Percentiles rank a stretch among this genome's conserved stretches.
Evolutionary conservation across 1,139 yeast genomes (phyloP).

Genomic region (Saccharomyces pastorianus): DNA sequence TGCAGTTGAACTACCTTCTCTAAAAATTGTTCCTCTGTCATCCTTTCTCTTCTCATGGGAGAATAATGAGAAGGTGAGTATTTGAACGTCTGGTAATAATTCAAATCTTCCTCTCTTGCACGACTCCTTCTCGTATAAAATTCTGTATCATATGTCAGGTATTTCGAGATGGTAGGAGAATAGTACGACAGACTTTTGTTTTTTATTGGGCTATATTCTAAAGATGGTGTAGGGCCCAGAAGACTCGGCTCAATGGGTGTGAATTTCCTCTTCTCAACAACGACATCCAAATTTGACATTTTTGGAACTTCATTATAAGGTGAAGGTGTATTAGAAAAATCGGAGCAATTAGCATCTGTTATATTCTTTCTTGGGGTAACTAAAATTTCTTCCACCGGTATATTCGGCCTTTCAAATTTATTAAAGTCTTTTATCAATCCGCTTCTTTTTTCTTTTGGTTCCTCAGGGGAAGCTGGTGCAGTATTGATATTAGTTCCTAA

Average conservation of each 20-base stretch:
- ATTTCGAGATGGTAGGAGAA: slow-evolving; percentile 28
- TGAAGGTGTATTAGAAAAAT: background rate
- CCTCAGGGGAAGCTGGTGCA: slow-evolving; percentile 8
- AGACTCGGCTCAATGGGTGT: background rate
- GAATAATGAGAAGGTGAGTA: slow-evolving; percentile 27
- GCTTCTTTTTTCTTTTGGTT: background rate
- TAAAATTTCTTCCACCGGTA: background rate
- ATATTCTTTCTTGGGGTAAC: slow-evolving; percentile 5
- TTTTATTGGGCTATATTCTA: slow-evolving; percentile 26
- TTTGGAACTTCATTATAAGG: background rate
- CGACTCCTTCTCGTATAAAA: slow-evolving; percentile 27
- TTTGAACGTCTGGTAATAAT: slow-evolving; percentile 20
- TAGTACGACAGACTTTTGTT: slow-evolving; percentile 26
- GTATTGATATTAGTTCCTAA: slow-evolving; percentile 17
- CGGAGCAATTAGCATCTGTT: background rate
- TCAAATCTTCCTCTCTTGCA: slow-evolving; percentile 19
- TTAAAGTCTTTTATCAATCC: slow-evolving; percentile 24
- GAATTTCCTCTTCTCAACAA: background rate
- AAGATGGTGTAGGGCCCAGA: slow-evolving; percentile 12
- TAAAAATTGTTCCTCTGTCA: slow-evolving; percentile 32
- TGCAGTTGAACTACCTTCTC: slow-evolving; percentile 41
- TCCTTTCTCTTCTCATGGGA: slow-evolving; percentile 29
- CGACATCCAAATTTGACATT: background rate
- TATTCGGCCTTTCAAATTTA: slow-evolving; percentile 3
- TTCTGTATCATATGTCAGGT: slow-evolving; percentile 25